phyloP scores from a whole-genome alignment of 2,329 filamentous ascomycete species.

The Aspergillus carbonarius region DNA sequence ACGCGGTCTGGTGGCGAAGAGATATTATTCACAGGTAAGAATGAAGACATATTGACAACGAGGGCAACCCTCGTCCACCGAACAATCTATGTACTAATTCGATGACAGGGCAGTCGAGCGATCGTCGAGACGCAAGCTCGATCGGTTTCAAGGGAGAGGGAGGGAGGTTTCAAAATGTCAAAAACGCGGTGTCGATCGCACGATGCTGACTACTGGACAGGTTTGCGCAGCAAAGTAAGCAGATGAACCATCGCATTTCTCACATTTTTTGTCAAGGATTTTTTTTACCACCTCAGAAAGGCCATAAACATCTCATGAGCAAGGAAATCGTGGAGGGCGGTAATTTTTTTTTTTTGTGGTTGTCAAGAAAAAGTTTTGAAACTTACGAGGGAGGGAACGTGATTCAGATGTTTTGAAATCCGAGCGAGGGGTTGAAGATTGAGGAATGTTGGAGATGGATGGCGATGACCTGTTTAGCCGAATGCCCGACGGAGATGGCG shows the following conservation, averaged over 20 bases:
- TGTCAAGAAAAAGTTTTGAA: background rate
- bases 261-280: background rate
- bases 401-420: constrained; percentile 2
- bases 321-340: background rate
- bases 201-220: constrained; percentile 18
- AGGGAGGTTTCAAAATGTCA: constrained; percentile 11
- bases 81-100: constrained; percentile 26
- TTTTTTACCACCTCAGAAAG: background rate
- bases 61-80: constrained; percentile 24
- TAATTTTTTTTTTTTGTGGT: background rate
- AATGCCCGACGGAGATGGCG: constrained; percentile 22
- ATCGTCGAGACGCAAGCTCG: constrained; percentile 16
- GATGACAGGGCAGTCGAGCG: constrained; percentile 18
- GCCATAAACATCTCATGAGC: background rate
- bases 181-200: constrained; percentile 18
- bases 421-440: constrained; percentile 16
- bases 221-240: constrained; percentile 23
- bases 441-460: constrained; percentile 18
- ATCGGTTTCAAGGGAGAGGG: constrained; percentile 18
- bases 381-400: background rate
- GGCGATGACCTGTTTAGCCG: constrained; percentile 19
- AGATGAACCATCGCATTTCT: constrained; percentile 13
- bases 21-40: constrained; percentile 61
- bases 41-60: constrained; percentile 54
- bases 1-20: constrained; percentile 46